A percentile compares a stretch with the other conserved stretches of the same genome.
Evolutionary conservation across 2,329 filamentous ascomycete species (phyloP).

Genomic region (Waltergamsia citrina): DNA sequence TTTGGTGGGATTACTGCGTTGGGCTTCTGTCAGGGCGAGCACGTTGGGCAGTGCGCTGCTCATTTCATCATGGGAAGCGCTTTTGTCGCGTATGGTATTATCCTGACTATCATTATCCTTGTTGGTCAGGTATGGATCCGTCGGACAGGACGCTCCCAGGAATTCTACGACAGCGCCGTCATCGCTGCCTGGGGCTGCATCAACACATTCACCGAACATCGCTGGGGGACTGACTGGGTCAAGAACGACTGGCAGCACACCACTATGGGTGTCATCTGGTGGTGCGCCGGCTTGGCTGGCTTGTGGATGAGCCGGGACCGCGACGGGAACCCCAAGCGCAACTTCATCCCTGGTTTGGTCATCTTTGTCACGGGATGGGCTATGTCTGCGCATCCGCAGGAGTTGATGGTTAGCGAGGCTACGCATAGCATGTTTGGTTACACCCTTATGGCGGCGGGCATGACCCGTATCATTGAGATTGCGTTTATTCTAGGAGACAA

Average conservation of each 20-base stretch:
- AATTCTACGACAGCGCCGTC: conserved; percentile 89
- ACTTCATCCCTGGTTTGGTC: conserved; percentile 86
- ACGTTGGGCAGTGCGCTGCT: conserved; percentile 83
- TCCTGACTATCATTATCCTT: conserved; percentile 76
- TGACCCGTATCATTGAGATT: conserved; percentile 82
- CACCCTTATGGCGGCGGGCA: conserved; percentile 82
- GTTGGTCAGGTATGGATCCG: conserved; percentile 84
- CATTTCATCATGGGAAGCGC: conserved; percentile 99
- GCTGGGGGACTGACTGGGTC: conserved; percentile 84
- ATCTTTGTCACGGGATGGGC: conserved; percentile 89
- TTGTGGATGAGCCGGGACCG: conserved; percentile 84
- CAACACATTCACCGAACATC: conserved; percentile 96
- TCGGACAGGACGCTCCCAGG: conserved; percentile 76
- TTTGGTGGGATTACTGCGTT: conserved; percentile 90
- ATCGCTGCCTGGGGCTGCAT: conserved; percentile 95
- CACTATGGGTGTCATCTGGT: conserved; percentile 99
- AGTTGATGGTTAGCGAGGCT: conserved; percentile 73
- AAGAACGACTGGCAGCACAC: conserved; percentile 96
- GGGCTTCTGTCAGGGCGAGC: conserved; percentile 88
- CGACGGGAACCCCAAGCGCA: conserved; percentile 79
- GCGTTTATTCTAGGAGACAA: conserved; percentile 75
- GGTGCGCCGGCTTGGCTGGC: conserved; percentile 83
- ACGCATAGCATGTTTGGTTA: conserved; percentile 89
- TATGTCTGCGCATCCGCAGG: conserved; percentile 88
- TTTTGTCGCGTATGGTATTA: conserved; percentile 87